Conservation (phyloP, 345 rosid genomes). For the Corchorus capsularis region DNA sequence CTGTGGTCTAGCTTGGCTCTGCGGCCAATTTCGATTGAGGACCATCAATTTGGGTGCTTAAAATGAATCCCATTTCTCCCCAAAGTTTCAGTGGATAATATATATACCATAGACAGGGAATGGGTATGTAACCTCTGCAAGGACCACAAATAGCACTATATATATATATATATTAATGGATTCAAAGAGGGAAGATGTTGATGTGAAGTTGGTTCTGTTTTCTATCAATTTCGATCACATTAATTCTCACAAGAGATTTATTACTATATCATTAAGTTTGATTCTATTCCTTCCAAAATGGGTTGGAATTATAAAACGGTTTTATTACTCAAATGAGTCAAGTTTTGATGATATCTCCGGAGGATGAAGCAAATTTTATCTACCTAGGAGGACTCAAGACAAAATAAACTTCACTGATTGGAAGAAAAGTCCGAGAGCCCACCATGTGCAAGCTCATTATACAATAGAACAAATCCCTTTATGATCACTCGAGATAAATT, state of each 20-base stretch:
- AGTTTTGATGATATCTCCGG: neutral
- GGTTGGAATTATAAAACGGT: neutral
- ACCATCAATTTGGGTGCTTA: neutral
- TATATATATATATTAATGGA: neutral
- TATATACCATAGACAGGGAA: neutral
- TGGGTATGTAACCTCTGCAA: neutral
- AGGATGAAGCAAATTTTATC: neutral
- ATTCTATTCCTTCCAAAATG: neutral
- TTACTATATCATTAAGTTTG: neutral
- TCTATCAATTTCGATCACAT: neutral
- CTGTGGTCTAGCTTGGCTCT: neutral
- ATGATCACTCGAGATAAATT: neutral
- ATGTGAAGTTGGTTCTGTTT: neutral
- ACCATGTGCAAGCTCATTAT: constrained; percentile 10
- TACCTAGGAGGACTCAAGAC: neutral
- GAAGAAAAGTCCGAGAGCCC: neutral
- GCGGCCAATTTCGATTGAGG: neutral
- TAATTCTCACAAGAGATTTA: neutral
- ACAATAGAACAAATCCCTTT: neutral
- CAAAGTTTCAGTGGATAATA: neutral
- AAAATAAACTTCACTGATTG: neutral
- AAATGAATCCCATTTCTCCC: neutral
- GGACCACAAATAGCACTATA: neutral
- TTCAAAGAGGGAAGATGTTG: neutral
- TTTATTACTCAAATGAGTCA: neutral